These are phyloP conservation scores for Meyerozyma elateridarum DNA, from an alignment of 1,139 yeast genomes.

Conservation along the genomic window DNA sequence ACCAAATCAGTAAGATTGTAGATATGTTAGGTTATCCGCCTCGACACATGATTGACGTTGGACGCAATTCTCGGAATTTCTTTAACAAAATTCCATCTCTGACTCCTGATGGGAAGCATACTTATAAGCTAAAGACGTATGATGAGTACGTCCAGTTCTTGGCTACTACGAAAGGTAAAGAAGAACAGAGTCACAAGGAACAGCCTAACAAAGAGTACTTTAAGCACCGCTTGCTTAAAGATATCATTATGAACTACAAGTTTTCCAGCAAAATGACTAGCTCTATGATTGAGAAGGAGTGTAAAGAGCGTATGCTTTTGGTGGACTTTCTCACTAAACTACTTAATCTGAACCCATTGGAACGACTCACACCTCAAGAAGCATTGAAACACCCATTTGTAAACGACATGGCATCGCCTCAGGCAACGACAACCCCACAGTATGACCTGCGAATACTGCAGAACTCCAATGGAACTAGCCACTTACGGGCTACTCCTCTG, in stretches of 20 bases:
- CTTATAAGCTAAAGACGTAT: conserved; percentile 27
- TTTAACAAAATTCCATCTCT: conserved; percentile 41
- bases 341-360: conserved; percentile 81
- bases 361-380: conserved; percentile 95
- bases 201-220: conserved; percentile 84
- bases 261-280: conserved; percentile 72
- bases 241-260: conserved; percentile 70
- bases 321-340: conserved; percentile 77
- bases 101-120: conserved; percentile 26
- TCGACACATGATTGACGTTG: conserved; percentile 94
- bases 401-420: conserved; percentile 25
- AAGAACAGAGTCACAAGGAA: conserved; percentile 59
- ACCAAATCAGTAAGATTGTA: conserved; percentile 78
- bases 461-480: too few species aligned
- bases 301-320: conserved; percentile 65
- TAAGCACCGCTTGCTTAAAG: conserved; percentile 64
- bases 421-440: conserved; percentile 1
- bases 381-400: conserved; percentile 91
- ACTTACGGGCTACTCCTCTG: too few species aligned
- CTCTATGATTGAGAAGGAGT: conserved; percentile 61
- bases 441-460: too few species aligned
- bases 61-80: conserved; percentile 74
- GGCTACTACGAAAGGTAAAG: conserved; percentile 24
- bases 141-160: conserved; percentile 38
- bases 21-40: conserved; percentile 88